Conservation (phyloP, 108 stramenopile species). For the Thalassiosira profunda region DNA sequence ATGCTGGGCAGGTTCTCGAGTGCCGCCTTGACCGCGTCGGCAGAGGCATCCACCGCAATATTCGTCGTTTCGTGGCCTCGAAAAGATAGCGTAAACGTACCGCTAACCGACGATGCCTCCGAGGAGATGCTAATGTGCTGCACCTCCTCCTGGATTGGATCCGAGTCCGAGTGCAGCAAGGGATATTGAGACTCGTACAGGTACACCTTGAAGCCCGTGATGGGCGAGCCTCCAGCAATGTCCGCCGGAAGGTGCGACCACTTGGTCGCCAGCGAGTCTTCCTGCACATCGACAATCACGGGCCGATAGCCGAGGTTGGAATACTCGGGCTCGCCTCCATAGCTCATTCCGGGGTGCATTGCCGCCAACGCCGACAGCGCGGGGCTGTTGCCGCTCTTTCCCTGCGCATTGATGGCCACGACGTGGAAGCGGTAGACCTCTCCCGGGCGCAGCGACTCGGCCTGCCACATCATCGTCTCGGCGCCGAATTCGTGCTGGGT, state of each 20-base stretch:
- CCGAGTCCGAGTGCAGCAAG: slow-evolving; percentile 65
- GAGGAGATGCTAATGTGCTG: slow-evolving; percentile 58
- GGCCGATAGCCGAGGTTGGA: slow-evolving; percentile 43
- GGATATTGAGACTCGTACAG: slow-evolving; percentile 56
- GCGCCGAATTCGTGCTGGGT: slow-evolving; percentile 20
- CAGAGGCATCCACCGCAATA: slow-evolving; percentile 50
- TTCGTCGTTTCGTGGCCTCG: slow-evolving; percentile 55
- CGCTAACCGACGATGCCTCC: slow-evolving; percentile 25
- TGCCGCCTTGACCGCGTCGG: slow-evolving; percentile 41
- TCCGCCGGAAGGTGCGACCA: slow-evolving; percentile 62
- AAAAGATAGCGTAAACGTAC: slow-evolving; percentile 71
- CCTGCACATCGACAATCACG: slow-evolving; percentile 52
- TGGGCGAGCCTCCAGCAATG: slow-evolving; percentile 63
- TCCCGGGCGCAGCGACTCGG: slow-evolving; percentile 54
- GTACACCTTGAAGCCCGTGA: slow-evolving; percentile 85
- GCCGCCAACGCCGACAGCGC: slow-evolving; percentile 68
- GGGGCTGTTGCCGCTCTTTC: slow-evolving; percentile 69
- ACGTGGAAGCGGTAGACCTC: slow-evolving; percentile 80
- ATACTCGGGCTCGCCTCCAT: slow-evolving; percentile 23
- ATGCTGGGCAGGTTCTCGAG: slow-evolving; percentile 72
- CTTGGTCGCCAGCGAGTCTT: slow-evolving; percentile 52
- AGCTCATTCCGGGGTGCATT: slow-evolving; percentile 51
- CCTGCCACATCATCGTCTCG: slow-evolving; percentile 28
- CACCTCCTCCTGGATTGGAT: slow-evolving; percentile 73
- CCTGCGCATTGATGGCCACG: slow-evolving; percentile 67